Evolutionary conservation across 768 basidiomycete species (phyloP).

Genomic region (Clitopilus passeckerianus): DNA sequence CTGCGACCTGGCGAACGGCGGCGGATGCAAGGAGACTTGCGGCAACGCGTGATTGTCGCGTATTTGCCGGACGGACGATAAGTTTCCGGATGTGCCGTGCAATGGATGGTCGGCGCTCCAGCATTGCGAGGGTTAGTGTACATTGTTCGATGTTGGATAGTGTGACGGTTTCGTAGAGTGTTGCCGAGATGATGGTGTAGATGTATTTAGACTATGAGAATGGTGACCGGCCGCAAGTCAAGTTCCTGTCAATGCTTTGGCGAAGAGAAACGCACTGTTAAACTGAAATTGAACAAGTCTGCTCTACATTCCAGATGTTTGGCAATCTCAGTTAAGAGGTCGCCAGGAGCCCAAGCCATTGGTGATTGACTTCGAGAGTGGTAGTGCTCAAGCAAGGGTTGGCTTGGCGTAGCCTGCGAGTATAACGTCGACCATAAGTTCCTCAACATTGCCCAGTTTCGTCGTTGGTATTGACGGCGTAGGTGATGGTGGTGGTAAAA

Average conservation of each 20-base stretch:
- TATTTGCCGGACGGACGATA: conserved; percentile 36
- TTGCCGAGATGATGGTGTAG: conserved; percentile 46
- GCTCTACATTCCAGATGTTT: conserved; percentile 41
- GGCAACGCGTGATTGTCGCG: conserved; percentile 15
- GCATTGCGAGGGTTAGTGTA: conserved; percentile 60
- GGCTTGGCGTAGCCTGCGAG: not conserved
- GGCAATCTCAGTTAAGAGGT: conserved; percentile 66
- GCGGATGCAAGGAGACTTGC: conserved; percentile 40
- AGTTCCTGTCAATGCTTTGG: not conserved
- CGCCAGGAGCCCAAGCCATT: conserved; percentile 36
- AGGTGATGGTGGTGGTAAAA: not conserved
- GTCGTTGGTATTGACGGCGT: not conserved
- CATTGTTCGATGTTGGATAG: conserved; percentile 58
- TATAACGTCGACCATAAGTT: not conserved
- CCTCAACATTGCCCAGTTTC: not conserved
- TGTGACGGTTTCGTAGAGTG: conserved; percentile 55
- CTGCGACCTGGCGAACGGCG: conserved; percentile 46
- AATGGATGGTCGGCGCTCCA: conserved; percentile 44
- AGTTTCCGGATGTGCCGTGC: conserved; percentile 67
- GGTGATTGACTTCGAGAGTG: not conserved
- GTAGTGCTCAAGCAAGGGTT: not conserved
- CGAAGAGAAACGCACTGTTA: conserved; percentile 42
- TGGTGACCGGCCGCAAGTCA: not conserved
- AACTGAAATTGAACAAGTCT: conserved; percentile 55
- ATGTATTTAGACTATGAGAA: conserved; percentile 45